phyloP scores from a whole-genome alignment of 768 basidiomycete genomes.

The Psilocybe subaeruginosa region DNA sequence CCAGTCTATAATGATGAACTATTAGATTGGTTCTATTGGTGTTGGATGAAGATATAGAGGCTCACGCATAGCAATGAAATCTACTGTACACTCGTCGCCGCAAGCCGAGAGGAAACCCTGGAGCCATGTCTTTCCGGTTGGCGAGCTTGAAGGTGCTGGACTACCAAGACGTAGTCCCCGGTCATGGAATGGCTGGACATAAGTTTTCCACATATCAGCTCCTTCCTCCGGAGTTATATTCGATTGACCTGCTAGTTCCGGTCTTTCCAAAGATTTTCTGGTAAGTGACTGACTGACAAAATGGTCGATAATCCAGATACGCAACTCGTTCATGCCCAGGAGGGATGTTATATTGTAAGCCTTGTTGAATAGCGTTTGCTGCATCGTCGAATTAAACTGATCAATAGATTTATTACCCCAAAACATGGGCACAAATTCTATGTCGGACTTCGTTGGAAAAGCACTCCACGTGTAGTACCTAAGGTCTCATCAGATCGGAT shows the following conservation, averaged over 20 bases:
- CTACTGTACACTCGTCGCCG: conserved; percentile 51
- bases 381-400: conserved; percentile 43
- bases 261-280: conserved; percentile 13
- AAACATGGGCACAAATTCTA: conserved; percentile 62
- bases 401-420: conserved; percentile 47
- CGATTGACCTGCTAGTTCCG: conserved; percentile 44
- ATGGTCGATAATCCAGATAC: conserved; percentile 12
- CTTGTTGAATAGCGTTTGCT: conserved; percentile 36
- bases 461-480: conserved; percentile 61
- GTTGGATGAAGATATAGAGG: conserved; percentile 2
- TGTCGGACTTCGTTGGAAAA: conserved; percentile 30
- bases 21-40: not conserved
- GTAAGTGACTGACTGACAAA: not conserved
- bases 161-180: conserved; percentile 52
- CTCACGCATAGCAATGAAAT: conserved; percentile 60
- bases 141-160: conserved; percentile 55
- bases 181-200: conserved; percentile 52
- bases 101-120: conserved; percentile 54
- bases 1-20: conserved; percentile 36
- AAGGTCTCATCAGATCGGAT: not conserved
- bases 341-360: conserved; percentile 39
- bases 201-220: conserved; percentile 51
- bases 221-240: conserved; percentile 51
- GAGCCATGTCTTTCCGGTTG: conserved; percentile 57
- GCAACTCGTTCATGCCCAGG: conserved; percentile 58